Base-by-base conservation (phyloP, 2,329 filamentous ascomycete species). In the Colletotrichum destructivum region DNA sequence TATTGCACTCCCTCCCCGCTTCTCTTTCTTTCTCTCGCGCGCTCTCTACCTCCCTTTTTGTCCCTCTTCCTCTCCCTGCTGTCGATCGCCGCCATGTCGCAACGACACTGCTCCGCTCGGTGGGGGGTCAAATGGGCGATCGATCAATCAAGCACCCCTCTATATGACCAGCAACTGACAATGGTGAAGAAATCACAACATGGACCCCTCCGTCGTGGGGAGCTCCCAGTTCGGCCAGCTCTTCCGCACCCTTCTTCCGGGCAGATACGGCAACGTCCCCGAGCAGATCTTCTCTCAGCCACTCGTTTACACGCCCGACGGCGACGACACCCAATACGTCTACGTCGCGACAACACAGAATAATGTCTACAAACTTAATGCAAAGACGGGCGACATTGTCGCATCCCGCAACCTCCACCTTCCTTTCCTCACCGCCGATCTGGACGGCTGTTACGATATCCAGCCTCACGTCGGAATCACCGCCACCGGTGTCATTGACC, bases 291-390 rank as follows among this genome's bases (percentile, higher is more conserved):
- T 81, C 82, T 85, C 80, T 70, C 87, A 88, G 74, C 86, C 87
- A 23, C 76, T 84, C 49, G 81, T 84, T 23, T 84, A 88, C 78
- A 90, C 89, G 1, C 82, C 86, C 16, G 69, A 62, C 42, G 81
- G 82, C 31, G 82, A 83, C 23, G 79, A 78, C 3, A 82, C 82
- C 12, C 88, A 90, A 78, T 88, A 86, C 66, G 83, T 90, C 49
- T 90, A 87, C 74, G 78, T 89, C 13, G 84, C 88, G 2, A 89
- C 88, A 0, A 88, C 87, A 0, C 87, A 89, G 75, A 90, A 90
- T 77, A 89, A 88, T 62, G 77, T 89, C 8, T 88, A 89, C 77
- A 89, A 88, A 72, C 78, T 90, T 42, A 82, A 90, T 75, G 87
- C 87, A 0, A 86, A 87, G 75, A 88, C 86, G 0, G 88, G 88